Conservation (phyloP, 148 eudicot species). For the Fallopia convolvulus region DNA sequence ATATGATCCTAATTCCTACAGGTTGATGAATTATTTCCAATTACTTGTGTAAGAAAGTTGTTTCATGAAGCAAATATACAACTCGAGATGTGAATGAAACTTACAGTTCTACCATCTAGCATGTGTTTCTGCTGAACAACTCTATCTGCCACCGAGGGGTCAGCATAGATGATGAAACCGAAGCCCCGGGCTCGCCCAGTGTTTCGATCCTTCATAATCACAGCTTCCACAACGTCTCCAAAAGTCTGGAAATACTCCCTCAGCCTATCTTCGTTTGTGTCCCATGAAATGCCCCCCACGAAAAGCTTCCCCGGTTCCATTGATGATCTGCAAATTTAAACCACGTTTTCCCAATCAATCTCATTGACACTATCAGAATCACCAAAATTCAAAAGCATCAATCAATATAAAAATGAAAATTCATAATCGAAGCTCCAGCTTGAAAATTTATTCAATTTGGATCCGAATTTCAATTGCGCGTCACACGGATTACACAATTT, state of each 20-base stretch:
- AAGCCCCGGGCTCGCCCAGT: slow-evolving; percentile 98
- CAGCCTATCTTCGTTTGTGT: slow-evolving; percentile 84
- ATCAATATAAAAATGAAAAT: slow-evolving; percentile 18
- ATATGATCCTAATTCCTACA: too few relatives aligned
- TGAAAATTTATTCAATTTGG: background rate
- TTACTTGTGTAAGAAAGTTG: background rate
- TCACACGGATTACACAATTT: background rate
- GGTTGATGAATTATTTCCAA: background rate
- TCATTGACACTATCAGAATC: background rate
- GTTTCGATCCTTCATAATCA: slow-evolving; percentile 92
- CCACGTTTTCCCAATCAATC: background rate
- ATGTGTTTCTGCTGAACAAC: slow-evolving; percentile 84
- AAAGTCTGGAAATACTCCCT: slow-evolving; percentile 73
- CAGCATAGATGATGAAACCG: slow-evolving; percentile 82
- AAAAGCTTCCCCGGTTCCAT: slow-evolving; percentile 92
- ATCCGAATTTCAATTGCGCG: background rate
- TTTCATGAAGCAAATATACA: background rate
- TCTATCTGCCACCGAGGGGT: slow-evolving; percentile 75
- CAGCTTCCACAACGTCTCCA: slow-evolving; percentile 95
- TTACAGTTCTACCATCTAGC: slow-evolving; percentile 90
- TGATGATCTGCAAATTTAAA: slow-evolving; percentile 19
- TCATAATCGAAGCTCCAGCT: slow-evolving; percentile 14
- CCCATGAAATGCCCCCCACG: slow-evolving; percentile 99
- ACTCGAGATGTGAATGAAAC: slow-evolving; percentile 14
- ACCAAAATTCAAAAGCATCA: slow-evolving; percentile 3